A percentile compares a stretch with the other conserved stretches of the same genome.
Evolutionary conservation across 306 rosid genomes (phyloP).

Genomic region (Cyamopsis tetragonoloba): DNA sequence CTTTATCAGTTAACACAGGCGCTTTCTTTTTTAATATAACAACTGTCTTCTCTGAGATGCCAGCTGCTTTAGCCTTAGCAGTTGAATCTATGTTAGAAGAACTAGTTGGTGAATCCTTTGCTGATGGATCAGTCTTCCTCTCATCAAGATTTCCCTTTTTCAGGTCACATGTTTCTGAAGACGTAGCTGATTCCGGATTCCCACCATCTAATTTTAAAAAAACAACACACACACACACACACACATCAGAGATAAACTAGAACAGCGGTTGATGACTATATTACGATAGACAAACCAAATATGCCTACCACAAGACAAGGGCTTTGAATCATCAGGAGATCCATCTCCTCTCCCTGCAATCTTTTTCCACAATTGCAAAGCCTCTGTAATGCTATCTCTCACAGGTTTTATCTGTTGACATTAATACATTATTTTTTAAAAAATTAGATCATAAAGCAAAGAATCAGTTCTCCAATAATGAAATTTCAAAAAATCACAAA

Average conservation of each 20-base stretch:
- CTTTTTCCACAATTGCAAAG: conserved; percentile 86
- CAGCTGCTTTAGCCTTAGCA: conserved; percentile 47
- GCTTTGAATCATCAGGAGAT: conserved; percentile 51
- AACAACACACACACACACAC: too few relatives aligned
- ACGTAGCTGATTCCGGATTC: conserved; percentile 37
- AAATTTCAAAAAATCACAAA: conserved; percentile 7
- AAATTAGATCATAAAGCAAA: conserved; percentile 3
- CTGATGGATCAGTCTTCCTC: conserved; percentile 41
- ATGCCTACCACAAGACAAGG: conserved; percentile 47
- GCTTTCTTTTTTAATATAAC: conserved; percentile 90
- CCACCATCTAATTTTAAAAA: conserved; percentile 41
- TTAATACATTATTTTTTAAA: not conserved
- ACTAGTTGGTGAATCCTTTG: conserved; percentile 51
- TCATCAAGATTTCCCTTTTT: conserved; percentile 44
- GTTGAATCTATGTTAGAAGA: conserved; percentile 50
- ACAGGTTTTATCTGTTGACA: conserved; percentile 85
- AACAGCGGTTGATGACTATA: not conserved
- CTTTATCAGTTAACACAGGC: conserved; percentile 73
- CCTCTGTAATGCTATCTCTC: conserved; percentile 90
- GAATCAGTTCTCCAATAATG: conserved; percentile 13
- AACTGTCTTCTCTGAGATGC: conserved; percentile 75
- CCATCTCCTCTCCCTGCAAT: conserved; percentile 72
- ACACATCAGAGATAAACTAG: conserved; percentile 25
- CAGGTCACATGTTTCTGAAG: conserved; percentile 44
- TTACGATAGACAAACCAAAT: conserved; percentile 18